phyloP scores from a whole-genome alignment of 2,329 filamentous ascomycete species.

The Daldinia sp. region DNA sequence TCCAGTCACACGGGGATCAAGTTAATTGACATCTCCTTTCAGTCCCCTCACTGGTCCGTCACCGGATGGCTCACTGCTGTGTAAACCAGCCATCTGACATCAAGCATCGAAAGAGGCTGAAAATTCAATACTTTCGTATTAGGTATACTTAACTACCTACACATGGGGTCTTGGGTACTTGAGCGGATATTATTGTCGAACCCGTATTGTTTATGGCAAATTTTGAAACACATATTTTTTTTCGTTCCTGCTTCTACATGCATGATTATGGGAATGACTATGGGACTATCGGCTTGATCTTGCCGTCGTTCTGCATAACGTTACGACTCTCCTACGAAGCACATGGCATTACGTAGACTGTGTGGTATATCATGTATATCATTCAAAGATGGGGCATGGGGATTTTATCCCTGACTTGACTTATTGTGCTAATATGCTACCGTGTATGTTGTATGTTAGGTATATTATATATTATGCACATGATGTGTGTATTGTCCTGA shows the following conservation, averaged over 20 bases:
- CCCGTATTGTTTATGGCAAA: not conserved
- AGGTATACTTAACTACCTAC: not conserved
- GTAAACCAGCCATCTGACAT: conserved; percentile 14
- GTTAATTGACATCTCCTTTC: conserved; percentile 1
- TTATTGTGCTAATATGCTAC: not conserved
- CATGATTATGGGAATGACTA: conserved; percentile 1
- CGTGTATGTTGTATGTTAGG: not conserved
- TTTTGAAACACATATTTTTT: not conserved
- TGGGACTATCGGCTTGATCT: conserved; percentile 3
- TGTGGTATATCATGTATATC: conserved; percentile 18
- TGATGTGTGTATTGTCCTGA: not conserved
- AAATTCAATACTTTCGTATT: not conserved
- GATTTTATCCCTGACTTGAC: no score
- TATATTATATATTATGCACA: not conserved
- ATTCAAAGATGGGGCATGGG: not conserved
- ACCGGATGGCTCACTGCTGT: not conserved
- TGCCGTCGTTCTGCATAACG: not conserved
- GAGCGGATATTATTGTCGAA: not conserved
- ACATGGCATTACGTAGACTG: conserved; percentile 24
- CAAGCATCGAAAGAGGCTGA: conserved; percentile 15
- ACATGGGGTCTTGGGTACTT: not conserved
- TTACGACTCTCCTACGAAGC: conserved; percentile 3
- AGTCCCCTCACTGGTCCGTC: conserved; percentile 14
- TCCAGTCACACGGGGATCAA: conserved; percentile 25
- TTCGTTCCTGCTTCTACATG: conserved; percentile 16